Percentiles rank a stretch among this genome's conserved stretches.
These are phyloP conservation scores for Citrus cavaleriei DNA, from an alignment of 345 rosid genomes.

Conservation along the genomic window DNA sequence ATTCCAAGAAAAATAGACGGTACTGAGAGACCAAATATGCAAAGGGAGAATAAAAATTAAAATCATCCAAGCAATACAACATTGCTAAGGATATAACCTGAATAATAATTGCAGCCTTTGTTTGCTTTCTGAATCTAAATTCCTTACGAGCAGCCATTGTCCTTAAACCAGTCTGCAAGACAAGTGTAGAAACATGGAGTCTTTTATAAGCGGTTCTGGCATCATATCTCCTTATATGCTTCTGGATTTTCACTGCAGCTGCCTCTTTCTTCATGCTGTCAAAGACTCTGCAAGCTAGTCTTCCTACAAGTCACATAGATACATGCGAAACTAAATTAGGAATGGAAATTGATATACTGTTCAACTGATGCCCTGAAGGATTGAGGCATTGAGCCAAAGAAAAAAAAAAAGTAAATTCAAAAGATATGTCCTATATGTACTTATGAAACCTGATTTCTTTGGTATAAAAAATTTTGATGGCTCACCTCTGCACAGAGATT, in stretches of 20 bases:
- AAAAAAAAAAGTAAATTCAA: neutral
- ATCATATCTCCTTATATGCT: slow-evolving; percentile 44
- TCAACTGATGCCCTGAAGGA: neutral
- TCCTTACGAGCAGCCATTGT: slow-evolving; percentile 64
- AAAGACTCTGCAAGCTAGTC: slow-evolving; percentile 55
- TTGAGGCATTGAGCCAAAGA: neutral
- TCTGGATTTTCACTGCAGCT: slow-evolving; percentile 71
- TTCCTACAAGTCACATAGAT: slow-evolving; percentile 39
- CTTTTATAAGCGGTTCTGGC: slow-evolving; percentile 51
- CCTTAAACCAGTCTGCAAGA: slow-evolving; percentile 64
- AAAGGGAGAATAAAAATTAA: neutral
- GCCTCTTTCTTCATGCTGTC: slow-evolving; percentile 47
- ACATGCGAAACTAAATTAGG: slow-evolving; percentile 1
- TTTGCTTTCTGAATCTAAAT: slow-evolving; percentile 54
- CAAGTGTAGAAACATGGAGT: slow-evolving; percentile 46
- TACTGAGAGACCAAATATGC: neutral
- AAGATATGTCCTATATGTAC: neutral
- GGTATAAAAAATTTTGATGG: neutral
- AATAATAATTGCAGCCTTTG: slow-evolving; percentile 63
- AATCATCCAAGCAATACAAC: neutral
- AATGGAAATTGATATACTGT: neutral
- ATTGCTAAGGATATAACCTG: slow-evolving; percentile 37
- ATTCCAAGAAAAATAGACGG: slow-evolving; percentile 3
- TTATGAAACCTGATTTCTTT: neutral
- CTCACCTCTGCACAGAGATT: slow-evolving; percentile 71